phyloP scores from a whole-genome alignment of 352 stramenopile species.

The Globisporangium echinulatum region DNA sequence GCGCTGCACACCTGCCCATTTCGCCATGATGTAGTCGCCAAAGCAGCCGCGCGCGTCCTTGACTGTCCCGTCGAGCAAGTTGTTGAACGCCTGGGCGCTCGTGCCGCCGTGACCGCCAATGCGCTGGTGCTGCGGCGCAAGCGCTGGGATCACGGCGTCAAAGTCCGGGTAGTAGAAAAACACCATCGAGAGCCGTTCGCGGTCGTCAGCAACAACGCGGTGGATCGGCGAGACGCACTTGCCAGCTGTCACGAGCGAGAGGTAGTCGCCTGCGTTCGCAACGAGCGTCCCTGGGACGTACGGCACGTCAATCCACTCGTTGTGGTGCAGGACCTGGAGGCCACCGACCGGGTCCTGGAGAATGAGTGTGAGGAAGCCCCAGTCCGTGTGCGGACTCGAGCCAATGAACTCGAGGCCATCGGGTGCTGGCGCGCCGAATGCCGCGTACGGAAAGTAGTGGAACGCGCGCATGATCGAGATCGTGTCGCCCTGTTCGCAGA shows the following conservation, averaged over 20 bases:
- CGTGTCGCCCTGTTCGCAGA: slow-evolving; percentile 56
- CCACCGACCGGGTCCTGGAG: slow-evolving; percentile 69
- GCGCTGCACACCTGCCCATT: slow-evolving; percentile 51
- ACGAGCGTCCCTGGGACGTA: slow-evolving; percentile 67
- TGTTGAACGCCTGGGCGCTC: slow-evolving; percentile 50
- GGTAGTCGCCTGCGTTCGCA: slow-evolving; percentile 76
- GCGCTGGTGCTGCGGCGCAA: slow-evolving; percentile 18
- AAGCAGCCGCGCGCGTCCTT: slow-evolving; percentile 51
- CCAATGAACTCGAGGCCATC: slow-evolving; percentile 66
- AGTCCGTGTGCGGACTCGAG: slow-evolving; percentile 81
- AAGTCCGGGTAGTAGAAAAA: slow-evolving; percentile 86
- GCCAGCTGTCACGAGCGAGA: slow-evolving; percentile 64
- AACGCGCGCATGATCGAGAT: slow-evolving; percentile 85
- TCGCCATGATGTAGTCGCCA: slow-evolving; percentile 79
- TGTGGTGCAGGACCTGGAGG: slow-evolving; percentile 62
- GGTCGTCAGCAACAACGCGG: slow-evolving; percentile 60
- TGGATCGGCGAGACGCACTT: slow-evolving; percentile 68
- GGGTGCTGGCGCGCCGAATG: slow-evolving; percentile 33
- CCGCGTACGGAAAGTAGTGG: slow-evolving; percentile 79
- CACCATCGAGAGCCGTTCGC: slow-evolving; percentile 75
- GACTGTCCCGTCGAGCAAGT: slow-evolving; percentile 61
- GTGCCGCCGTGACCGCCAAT: slow-evolving; percentile 36
- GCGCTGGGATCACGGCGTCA: slow-evolving; percentile 52
- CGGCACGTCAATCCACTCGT: slow-evolving; percentile 70
- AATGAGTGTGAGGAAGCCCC: slow-evolving; percentile 81